Evolutionary conservation across 176 grass and related monocot genomes (phyloP), one percentile per base, ranked within the genome.

Genomic region (Thalia dealbata): DNA sequence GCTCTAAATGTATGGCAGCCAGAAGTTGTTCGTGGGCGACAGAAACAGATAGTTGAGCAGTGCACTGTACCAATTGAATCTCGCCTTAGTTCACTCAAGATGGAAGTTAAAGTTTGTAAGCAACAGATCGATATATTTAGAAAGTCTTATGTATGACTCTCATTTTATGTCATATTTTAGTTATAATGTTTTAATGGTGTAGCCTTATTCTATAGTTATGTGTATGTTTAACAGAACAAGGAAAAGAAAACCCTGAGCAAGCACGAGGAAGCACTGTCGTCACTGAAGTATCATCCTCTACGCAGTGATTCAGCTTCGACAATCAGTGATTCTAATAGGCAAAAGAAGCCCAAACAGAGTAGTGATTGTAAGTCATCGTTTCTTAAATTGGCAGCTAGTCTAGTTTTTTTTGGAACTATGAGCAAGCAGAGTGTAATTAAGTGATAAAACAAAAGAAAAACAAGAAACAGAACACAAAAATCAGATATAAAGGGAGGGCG

Each of bases 101-200:
- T 99, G 95, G 90, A 99, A 43, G 71, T 88, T 73, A 88, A 84
- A 93, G 90, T 99, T 84, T 99, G 95, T 86, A 91, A 85, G 95
- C 90, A 93, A 91, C 87, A 99, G 81, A 86, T 93, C 79, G 74
- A 52, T 72, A 83, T 74, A 64, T 86, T 81, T 80, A 84, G 84
- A 60, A 92, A 88, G 50, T 51, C 26, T 54, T 91, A 99, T 67
- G 95, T 99, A 93, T 91, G 95, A 75, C 55, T 81, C 74, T 67
- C 79, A 26, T 64, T 73, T 61, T 41, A 64, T 78, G 13, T 13
- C 10, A 22, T 78, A 58, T 15, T 69, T 61, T 26, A 78, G 69
- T 71, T 69, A 27, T 24, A 77, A 18, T 46, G 55, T 26, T 21
- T 50, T 14, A 61, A 79, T 60, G 67, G 35, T 13, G 46, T 56